phyloP scores from a whole-genome alignment of 2,329 filamentous ascomycete genomes.

The Lojkania enalia region DNA sequence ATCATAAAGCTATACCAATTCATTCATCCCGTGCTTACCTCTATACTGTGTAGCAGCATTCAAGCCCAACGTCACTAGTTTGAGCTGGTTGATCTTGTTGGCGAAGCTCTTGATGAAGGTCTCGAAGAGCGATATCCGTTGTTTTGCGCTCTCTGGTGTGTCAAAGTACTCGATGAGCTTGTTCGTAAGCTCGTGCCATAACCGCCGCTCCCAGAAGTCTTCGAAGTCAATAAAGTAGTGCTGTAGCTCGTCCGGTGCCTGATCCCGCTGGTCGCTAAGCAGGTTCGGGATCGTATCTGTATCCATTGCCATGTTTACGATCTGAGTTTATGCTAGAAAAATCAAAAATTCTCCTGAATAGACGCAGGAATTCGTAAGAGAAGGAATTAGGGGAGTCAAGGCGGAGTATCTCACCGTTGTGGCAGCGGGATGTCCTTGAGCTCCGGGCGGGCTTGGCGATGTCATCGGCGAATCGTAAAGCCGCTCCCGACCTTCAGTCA shows the following conservation, averaged over 20 bases:
- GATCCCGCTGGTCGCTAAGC: conserved; percentile 85
- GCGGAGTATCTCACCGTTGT: conserved; percentile 9
- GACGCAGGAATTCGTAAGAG: too few relatives aligned
- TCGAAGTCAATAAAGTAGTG: conserved; percentile 88
- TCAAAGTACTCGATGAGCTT: conserved; percentile 86
- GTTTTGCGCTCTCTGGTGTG: conserved; percentile 74
- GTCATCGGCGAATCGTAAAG: conserved; percentile 13
- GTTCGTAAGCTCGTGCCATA: conserved; percentile 98
- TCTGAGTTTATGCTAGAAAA: too few relatives aligned
- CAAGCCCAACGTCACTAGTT: conserved; percentile 88
- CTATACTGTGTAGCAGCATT: conserved; percentile 83
- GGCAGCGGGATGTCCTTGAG: conserved; percentile 18
- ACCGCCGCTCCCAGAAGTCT: conserved; percentile 95
- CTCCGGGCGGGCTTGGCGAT: conserved; percentile 25
- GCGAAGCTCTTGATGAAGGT: conserved; percentile 94
- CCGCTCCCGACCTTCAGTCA: conserved; percentile 13
- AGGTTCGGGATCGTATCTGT: conserved; percentile 88
- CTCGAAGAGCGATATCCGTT: conserved; percentile 89
- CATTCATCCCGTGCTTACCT: too few relatives aligned
- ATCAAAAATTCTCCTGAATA: too few relatives aligned
- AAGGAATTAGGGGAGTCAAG: conserved; percentile 3
- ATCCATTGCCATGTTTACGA: conserved; percentile 65
- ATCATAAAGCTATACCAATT: too few relatives aligned
- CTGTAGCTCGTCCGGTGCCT: conserved; percentile 85
- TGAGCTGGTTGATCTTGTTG: conserved; percentile 98